Percentiles rank a stretch among this genome's conserved stretches.
Evolutionary conservation across 2,329 filamentous ascomycete species (phyloP).

Genomic region (Fusarium dlaminii): DNA sequence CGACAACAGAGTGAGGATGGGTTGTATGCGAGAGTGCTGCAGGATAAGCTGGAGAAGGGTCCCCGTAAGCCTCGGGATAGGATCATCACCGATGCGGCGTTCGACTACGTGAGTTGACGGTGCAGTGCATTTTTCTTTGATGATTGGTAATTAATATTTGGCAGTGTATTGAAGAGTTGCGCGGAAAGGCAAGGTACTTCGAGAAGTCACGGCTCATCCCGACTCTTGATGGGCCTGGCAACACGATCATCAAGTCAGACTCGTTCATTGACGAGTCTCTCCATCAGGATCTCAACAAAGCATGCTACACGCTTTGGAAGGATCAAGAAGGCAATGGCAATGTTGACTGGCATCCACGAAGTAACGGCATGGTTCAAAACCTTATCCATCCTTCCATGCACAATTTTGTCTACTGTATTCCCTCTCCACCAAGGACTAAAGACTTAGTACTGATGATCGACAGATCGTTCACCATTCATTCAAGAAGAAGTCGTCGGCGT

Average conservation of each 20-base stretch:
- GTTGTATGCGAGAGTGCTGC: not conserved
- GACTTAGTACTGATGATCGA: not conserved
- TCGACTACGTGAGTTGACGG: not conserved
- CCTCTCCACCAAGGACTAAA: not conserved
- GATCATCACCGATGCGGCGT: not conserved
- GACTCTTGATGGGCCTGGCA: not conserved
- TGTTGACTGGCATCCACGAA: not conserved
- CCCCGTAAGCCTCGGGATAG: not conserved
- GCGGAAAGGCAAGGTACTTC: not conserved
- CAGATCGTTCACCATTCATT: not conserved
- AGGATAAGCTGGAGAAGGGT: not conserved
- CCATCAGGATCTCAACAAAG: not conserved
- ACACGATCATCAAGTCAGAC: not conserved
- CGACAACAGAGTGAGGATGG: not conserved
- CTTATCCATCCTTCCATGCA: constrained; percentile 7
- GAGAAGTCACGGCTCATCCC: not conserved
- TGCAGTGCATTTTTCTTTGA: rapidly evolving
- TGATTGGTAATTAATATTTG: not conserved
- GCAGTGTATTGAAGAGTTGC: not conserved
- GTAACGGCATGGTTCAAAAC: not conserved
- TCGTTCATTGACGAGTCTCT: not conserved
- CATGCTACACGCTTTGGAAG: not conserved
- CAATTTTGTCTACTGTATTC: not conserved
- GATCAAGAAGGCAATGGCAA: not conserved
- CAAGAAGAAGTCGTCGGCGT: not conserved